Base-by-base conservation (phyloP, 2,329 filamentous ascomycete genomes). In the Sporothrix euskadiensis region DNA sequence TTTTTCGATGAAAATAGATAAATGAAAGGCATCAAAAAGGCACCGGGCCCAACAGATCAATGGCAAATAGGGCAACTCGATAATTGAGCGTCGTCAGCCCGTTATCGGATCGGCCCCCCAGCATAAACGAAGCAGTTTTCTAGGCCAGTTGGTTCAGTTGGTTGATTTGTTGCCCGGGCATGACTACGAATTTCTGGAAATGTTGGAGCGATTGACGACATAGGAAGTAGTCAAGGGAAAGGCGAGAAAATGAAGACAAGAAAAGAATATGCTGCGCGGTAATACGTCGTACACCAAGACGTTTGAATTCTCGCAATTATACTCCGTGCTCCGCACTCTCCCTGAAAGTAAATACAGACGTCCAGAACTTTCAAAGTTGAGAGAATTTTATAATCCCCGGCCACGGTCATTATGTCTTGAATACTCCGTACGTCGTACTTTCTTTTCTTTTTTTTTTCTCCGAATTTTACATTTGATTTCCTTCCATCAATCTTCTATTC, bases 11-110 rank as follows among this genome's bases (percentile, higher is more conserved):
- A 52, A 52, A 52, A n/a, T 12, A 35, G 49, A 30, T 52, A 32
- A 49, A 68, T 35, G 32, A 68, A 68, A 19, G 35, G 35, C 10
- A 59, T 16, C 32, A 1, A 59, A 59, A 41, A 7, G 56, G 19
- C 56, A 30, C 61, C 39, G 39, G 22, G 26, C 61, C 14, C 39
- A 30, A 47, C 61, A 66, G 61, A 30, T 30, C 39, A 47, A 66
- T 66, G 39, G n/a, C 22, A 30, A 66, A 66, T 66, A 65, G 61
- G 59, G 61, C 61, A 47, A n/a, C 61, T 66, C 61, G 61, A 66
- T 66, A 30, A 8, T 44, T 44, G 22, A 47, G 61, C 39, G 26
- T n/a, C 22, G 22, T 32, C 26, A 32, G 26, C 44, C 59, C 65
- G 26, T 52, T 52, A 68, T 68, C 65, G 65, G 65, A 68, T 68